Evolutionary conservation across 352 stramenopile genomes (phyloP), one percentile per base, ranked within the genome.

Genomic region (Globisporangium paroecandrum): DNA sequence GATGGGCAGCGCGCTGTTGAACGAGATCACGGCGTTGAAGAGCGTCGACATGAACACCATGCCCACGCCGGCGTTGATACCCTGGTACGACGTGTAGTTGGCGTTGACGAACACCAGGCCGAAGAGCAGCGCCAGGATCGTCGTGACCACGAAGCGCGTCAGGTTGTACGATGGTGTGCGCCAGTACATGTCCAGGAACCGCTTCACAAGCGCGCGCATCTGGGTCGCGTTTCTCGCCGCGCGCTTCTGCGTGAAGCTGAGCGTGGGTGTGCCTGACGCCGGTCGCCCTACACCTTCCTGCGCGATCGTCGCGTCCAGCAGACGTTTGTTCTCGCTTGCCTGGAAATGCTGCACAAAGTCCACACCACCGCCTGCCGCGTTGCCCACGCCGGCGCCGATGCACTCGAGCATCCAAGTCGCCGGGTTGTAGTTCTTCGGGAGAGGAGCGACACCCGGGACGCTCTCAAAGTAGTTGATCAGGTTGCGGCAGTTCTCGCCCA

Each of bases 301-400:
- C 12, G 38, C 38, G 12, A 46, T 20, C 38, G 38, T 46, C 38
- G 38, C 10, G 3, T 46, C 38, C 38, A 46, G 38, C 38, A 20
- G 3, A 13, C 12, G 38, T 3, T 46, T 46, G 13, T 46, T 46
- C 38, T 46, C 38, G 12, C 38, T 46, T 12, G 38, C 38, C 38
- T 46, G 38, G 13, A 46, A 46, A 10, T 46, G 4, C 12, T 46
- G 38, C 12, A 46, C 38, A 46, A 46, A 46, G 38, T 46, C 38
- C 12, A 46, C 12, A 12, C 36, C 36, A 1, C 12, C 36, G 12
- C 12, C 36, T 43, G 36, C 32, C 32, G 32, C 38, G 12, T 46
- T 60, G 13, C 85, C 79, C 34, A 78, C 72, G 51, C 73, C 73
- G n/a, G 73, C 73, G 12, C 73, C 68, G n/a, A 70, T 72, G 68